A percentile compares a stretch with the other conserved stretches of the same genome.
phyloP scores from a whole-genome alignment of 441 rosid species.

The Cnidoscolus chayamansa region DNA sequence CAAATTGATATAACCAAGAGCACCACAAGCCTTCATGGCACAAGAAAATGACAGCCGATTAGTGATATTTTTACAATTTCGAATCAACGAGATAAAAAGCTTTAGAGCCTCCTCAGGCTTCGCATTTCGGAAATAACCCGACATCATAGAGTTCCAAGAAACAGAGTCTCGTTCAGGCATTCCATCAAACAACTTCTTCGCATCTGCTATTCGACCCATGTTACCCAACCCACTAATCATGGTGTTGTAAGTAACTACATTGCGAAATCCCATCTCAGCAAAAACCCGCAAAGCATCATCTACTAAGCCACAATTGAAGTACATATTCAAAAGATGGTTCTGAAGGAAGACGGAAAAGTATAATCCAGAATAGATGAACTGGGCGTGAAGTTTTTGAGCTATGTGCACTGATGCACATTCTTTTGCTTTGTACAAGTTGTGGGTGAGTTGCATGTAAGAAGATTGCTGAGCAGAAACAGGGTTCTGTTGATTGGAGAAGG shows the following conservation, averaged over 20 bases:
- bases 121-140: constrained; percentile 15
- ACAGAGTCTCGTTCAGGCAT: constrained; percentile 28
- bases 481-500: constrained; percentile 8
- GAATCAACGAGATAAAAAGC: constrained; percentile 17
- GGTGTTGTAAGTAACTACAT: constrained; percentile 23
- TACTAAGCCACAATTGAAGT: constrained; percentile 16
- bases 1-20: constrained; percentile 16
- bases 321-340: constrained; percentile 19
- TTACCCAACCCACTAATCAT: constrained; percentile 18
- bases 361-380: constrained; percentile 11
- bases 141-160: constrained; percentile 27
- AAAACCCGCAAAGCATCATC: constrained; percentile 22
- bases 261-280: constrained; percentile 3
- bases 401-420: constrained; percentile 9
- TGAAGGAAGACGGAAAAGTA: constrained; percentile 18
- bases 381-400: constrained; percentile 18
- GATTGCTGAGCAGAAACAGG: background rate
- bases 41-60: constrained; percentile 22
- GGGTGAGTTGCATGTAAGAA: constrained; percentile 17
- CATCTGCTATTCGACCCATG: constrained; percentile 12
- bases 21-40: constrained; percentile 33
- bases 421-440: constrained; percentile 13
- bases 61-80: background rate
- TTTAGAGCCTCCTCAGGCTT: constrained; percentile 11
- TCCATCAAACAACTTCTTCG: constrained; percentile 27